Evolutionary conservation across 345 rosid species (phyloP).

Genomic region (Brassica cretica): DNA sequence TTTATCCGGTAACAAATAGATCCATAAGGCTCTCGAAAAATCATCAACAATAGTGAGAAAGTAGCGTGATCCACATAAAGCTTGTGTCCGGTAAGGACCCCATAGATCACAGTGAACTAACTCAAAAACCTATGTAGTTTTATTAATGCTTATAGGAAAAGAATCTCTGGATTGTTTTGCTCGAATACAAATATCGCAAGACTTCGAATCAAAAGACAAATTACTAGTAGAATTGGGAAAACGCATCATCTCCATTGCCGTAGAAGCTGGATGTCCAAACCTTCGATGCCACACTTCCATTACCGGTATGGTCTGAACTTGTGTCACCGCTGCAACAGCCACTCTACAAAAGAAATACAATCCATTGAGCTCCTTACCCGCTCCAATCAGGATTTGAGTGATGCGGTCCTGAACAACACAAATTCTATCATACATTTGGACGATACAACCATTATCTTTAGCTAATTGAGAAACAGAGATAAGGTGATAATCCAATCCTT

Average conservation of each 20-base stretch:
- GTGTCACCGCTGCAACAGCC: background rate
- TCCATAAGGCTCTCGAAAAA: background rate
- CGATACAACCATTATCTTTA: background rate
- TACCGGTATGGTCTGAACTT: too few relatives aligned
- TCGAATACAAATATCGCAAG: background rate
- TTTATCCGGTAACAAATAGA: background rate
- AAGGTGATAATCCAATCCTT: background rate
- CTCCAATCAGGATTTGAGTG: background rate
- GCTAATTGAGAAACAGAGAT: background rate
- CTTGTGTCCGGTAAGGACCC: too few relatives aligned
- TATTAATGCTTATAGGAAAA: too few relatives aligned
- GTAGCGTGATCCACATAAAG: too few relatives aligned
- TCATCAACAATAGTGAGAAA: background rate
- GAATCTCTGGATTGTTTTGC: background rate
- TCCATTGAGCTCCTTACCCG: background rate
- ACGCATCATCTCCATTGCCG: background rate
- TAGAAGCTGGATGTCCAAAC: background rate
- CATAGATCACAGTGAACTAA: too few relatives aligned
- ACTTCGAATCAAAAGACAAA: background rate
- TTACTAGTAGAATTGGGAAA: background rate
- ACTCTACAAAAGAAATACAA: background rate
- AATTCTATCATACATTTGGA: background rate
- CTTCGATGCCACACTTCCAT: background rate
- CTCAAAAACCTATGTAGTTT: too few relatives aligned
- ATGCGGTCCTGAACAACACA: background rate